Conservation (phyloP, 495 filamentous ascomycete genomes). For the Hypoxylon subgilvum region DNA sequence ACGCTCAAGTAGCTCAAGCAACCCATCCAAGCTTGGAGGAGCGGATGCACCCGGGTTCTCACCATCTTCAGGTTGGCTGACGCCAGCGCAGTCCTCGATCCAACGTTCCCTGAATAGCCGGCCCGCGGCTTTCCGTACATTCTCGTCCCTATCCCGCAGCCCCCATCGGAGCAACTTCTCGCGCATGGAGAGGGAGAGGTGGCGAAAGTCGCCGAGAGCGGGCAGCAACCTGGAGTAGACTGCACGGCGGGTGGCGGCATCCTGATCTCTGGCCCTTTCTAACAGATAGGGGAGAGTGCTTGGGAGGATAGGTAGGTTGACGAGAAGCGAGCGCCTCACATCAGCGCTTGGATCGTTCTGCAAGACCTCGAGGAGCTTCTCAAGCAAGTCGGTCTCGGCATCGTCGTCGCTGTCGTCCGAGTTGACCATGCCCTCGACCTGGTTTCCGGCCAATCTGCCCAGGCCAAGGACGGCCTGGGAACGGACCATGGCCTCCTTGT, state of each 20-base stretch:
- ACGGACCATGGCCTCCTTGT: slow-evolving; percentile 90
- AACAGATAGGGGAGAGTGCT: slow-evolving; percentile 87
- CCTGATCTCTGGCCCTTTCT: slow-evolving; percentile 87
- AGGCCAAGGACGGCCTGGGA: slow-evolving; percentile 94
- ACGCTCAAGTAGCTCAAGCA: slow-evolving; percentile 90
- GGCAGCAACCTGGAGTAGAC: slow-evolving; percentile 89
- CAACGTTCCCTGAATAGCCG: slow-evolving; percentile 91
- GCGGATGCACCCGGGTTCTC: slow-evolving; percentile 58
- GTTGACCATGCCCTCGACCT: slow-evolving; percentile 73
- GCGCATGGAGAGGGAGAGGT: slow-evolving; percentile 91
- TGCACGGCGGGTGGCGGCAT: slow-evolving; percentile 79
- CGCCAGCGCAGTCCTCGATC: slow-evolving; percentile 90
- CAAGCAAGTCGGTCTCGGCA: slow-evolving; percentile 65
- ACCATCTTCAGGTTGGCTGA: slow-evolving; percentile 53
- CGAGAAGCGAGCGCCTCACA: slow-evolving; percentile 82
- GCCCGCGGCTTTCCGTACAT: slow-evolving; percentile 87
- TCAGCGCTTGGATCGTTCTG: slow-evolving; percentile 95
- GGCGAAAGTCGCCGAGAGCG: slow-evolving; percentile 91
- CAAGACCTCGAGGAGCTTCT: slow-evolving; percentile 86
- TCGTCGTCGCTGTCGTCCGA: slow-evolving; percentile 69
- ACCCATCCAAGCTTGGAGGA: slow-evolving; percentile 70
- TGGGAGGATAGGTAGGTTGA: slow-evolving; percentile 83
- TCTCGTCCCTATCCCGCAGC: slow-evolving; percentile 90
- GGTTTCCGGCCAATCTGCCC: slow-evolving; percentile 80
- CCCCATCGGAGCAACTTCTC: slow-evolving; percentile 97